Evolutionary conservation across 2,329 filamentous ascomycete species (phyloP).

Genomic region (Cyphellophora attinorum): DNA sequence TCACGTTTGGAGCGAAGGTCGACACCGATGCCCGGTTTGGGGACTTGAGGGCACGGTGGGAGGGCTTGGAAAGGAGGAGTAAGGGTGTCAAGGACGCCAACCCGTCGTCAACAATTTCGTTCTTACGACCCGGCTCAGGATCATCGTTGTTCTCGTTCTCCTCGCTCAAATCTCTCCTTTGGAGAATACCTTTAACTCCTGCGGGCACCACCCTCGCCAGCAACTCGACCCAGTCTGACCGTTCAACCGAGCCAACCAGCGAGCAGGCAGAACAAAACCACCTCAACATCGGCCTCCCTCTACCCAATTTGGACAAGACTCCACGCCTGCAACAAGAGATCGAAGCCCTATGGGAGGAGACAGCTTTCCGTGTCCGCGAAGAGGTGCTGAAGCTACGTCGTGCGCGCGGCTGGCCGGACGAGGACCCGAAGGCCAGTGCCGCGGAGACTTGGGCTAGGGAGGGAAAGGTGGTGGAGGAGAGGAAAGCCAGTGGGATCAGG

Average conservation of each 20-base stretch:
- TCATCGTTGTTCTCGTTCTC: background rate
- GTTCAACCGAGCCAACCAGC: no score
- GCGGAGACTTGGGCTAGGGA: slow-evolving; percentile 70
- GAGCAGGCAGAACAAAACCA: no score
- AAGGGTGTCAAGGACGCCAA: slow-evolving; percentile 39
- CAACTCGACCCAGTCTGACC: no score
- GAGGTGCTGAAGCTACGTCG: slow-evolving; percentile 72
- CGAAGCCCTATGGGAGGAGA: slow-evolving; percentile 65
- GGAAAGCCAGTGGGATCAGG: no score
- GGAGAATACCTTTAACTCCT: background rate
- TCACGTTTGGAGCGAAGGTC: slow-evolving; percentile 71
- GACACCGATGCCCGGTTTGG: slow-evolving; percentile 68
- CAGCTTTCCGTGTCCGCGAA: slow-evolving; percentile 65
- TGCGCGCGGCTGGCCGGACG: slow-evolving; percentile 63
- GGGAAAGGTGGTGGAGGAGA: slow-evolving; percentile 42
- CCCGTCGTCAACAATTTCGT: background rate
- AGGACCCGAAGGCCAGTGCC: slow-evolving; percentile 65
- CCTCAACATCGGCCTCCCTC: no score
- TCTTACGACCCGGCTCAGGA: background rate
- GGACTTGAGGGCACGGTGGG: slow-evolving; percentile 67
- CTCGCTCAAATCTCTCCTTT: background rate
- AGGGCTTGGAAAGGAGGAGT: slow-evolving; percentile 49
- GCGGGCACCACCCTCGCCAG: background rate
- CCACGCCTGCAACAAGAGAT: slow-evolving; percentile 74
- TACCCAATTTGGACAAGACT: no score